phyloP scores from a whole-genome alignment of 78 protist species.

The Monocercomonoides exilis region DNA sequence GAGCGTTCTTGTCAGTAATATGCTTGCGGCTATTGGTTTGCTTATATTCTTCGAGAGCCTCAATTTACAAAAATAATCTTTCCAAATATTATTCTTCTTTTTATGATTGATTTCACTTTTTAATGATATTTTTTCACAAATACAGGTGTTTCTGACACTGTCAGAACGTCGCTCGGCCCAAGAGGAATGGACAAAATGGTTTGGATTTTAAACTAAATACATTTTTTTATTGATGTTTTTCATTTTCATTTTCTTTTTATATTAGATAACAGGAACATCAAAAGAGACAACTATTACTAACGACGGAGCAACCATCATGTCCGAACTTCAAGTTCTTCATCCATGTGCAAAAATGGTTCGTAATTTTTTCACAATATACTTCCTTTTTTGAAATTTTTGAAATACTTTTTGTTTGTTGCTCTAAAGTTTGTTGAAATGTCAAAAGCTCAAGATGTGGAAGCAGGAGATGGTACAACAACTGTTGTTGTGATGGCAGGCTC shows the following conservation, averaged over 20 bases:
- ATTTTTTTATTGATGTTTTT: not conserved
- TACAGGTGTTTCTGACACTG: slow-evolving; percentile 92
- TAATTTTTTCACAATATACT: not conserved
- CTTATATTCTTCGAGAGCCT: too few relatives aligned
- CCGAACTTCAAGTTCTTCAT: slow-evolving; percentile 65
- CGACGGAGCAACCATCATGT: slow-evolving; percentile 97
- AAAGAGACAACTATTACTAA: slow-evolving; percentile 95
- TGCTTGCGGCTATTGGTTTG: not conserved
- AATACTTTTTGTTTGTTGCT: not conserved
- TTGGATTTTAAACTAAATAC: not conserved
- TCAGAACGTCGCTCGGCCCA: slow-evolving; percentile 96
- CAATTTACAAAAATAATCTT: too few relatives aligned
- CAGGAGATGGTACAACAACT: slow-evolving; percentile 99
- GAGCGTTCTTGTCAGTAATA: not conserved
- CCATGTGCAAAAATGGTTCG: slow-evolving; percentile 92
- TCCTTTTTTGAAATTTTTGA: not conserved
- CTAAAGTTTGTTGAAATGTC: slow-evolving; percentile 87
- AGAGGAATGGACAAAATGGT: slow-evolving; percentile 99
- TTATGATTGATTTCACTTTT: too few relatives aligned
- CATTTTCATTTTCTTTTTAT: not conserved
- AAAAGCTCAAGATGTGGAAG: slow-evolving; percentile 97
- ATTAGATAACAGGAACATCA: not conserved
- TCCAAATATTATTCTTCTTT: too few relatives aligned
- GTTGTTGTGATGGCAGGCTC: slow-evolving; percentile 93
- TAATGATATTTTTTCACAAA: too few relatives aligned